A percentile compares a stretch with the other conserved stretches of the same genome.
Conservation (phyloP, 495 filamentous ascomycete species). For the Darksidea phi region DNA sequence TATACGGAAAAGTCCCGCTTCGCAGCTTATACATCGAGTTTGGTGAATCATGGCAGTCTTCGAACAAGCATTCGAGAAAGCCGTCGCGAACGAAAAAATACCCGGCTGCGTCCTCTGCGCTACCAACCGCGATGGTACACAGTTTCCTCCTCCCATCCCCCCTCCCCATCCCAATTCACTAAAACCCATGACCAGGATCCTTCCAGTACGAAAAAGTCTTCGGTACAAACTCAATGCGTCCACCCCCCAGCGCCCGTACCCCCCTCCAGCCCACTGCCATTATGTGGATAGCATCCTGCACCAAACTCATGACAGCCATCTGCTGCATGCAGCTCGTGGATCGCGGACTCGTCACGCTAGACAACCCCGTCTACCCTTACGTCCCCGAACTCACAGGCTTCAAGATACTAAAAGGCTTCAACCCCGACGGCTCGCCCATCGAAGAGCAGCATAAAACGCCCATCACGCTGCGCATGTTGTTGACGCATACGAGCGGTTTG, state of each 20-base stretch:
- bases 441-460: conserved; percentile 8
- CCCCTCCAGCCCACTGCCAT: not conserved
- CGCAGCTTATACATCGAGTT: not conserved
- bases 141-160: not conserved
- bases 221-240: not conserved
- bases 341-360: conserved; percentile 19
- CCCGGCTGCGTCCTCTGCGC: conserved; percentile 24
- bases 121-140: conserved; percentile 21
- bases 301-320: conserved; percentile 37
- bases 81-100: conserved; percentile 15
- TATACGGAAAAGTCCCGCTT: not conserved
- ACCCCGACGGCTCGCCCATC: conserved; percentile 23
- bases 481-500: conserved; percentile 20
- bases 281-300: conserved; percentile 32
- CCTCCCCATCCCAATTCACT: not conserved
- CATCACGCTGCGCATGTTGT: conserved; percentile 31
- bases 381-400: conserved; percentile 37
- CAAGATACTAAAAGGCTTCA: conserved; percentile 36
- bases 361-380: conserved; percentile 5
- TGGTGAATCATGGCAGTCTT: conserved; percentile 6
- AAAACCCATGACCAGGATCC: not conserved
- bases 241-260: not conserved
- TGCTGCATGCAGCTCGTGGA: conserved; percentile 34
- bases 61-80: conserved; percentile 18
- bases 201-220: conserved; percentile 18